Conservation (phyloP, 2,329 filamentous ascomycete species). For the Scolecobasidium constrictum region DNA sequence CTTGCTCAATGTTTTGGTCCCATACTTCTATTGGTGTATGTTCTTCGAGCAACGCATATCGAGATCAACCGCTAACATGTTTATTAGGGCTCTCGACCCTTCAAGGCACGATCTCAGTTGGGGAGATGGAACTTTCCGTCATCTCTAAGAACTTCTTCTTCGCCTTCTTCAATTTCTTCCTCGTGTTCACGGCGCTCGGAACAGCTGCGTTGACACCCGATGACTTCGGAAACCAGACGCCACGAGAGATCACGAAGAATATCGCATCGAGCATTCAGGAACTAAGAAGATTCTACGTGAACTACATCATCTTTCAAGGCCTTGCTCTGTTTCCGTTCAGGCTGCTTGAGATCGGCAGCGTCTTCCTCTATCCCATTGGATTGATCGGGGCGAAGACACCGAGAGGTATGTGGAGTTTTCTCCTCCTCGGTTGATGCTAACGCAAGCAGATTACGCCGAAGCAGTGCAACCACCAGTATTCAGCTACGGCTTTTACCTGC, state of each 20-base stretch:
- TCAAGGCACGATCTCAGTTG: constrained; percentile 91
- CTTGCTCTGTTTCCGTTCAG: constrained; percentile 90
- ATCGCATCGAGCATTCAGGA: constrained; percentile 66
- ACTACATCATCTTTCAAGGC: constrained; percentile 87
- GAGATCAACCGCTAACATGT: too few relatives aligned
- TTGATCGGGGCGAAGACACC: constrained; percentile 74
- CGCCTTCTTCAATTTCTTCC: constrained; percentile 97
- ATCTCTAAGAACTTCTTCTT: constrained; percentile 99
- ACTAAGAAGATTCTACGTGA: constrained; percentile 78
- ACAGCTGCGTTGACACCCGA: constrained; percentile 55
- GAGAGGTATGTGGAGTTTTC: constrained; percentile 36
- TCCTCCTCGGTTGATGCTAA: neutral
- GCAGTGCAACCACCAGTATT: constrained; percentile 75
- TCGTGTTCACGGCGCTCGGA: constrained; percentile 82
- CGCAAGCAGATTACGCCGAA: constrained; percentile 58
- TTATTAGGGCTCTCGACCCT: constrained; percentile 68
- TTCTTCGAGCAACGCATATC: too few relatives aligned
- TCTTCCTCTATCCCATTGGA: constrained; percentile 72
- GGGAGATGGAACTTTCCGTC: constrained; percentile 85
- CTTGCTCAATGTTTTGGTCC: constrained; percentile 77
- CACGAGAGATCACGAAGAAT: constrained; percentile 51
- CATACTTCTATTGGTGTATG: constrained; percentile 84
- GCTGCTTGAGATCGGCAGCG: constrained; percentile 77
- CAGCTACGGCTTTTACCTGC: constrained; percentile 92
- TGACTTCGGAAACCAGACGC: constrained; percentile 9